Base-by-base conservation (phyloP, 768 basidiomycete genomes). In the Auricularia sp. region DNA sequence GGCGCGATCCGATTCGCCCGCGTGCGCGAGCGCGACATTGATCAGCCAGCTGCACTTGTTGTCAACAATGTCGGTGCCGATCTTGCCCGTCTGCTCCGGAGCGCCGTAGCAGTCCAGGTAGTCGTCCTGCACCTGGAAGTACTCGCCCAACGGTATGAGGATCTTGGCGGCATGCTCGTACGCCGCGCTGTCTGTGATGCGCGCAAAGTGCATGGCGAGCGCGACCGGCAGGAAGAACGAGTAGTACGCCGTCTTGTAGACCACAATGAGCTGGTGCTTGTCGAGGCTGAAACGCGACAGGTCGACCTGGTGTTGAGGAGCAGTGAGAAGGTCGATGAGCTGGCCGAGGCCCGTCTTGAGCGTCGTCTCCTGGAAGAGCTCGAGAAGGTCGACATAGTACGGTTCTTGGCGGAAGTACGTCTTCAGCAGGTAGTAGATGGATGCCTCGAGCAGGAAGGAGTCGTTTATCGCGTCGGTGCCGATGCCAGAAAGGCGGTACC, bases 151-250 rank as follows among this genome's bases (percentile, higher is more conserved):
- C 3, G 91, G 91, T 63, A 98, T 77, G 56, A 98, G 84, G 73
- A 99, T 94, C 58, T 84, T 81, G 43, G 84, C 78, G 0, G 95
- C 89, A 67, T 84, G 73, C 53, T 86, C 82, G 79, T 91, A 96
- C 3, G 68, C 72, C 70, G 84, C 82, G 44, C 77, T 73, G 54
- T 78, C 77, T 10, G 88, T 84, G 63, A 92, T 81, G 61, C 79
- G 78, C 23, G 70, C 81, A 83, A 94, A 79, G 74, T 87, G 84
- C 86, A 98, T 87, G 10, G 93, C 93, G 67, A 94, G 87, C 14
- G 96, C 97, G 67, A 98, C 93, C 56, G 97, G 93, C 68, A 99
- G 91, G 79, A 98, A 97, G 84, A 98, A 98, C 36, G 93, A 97
- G 77, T 98, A 99, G 78, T 84, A 96, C 0, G 96, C 91, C 34